Conservation (phyloP, 345 rosid species). For the Dipteronia sinensis region DNA sequence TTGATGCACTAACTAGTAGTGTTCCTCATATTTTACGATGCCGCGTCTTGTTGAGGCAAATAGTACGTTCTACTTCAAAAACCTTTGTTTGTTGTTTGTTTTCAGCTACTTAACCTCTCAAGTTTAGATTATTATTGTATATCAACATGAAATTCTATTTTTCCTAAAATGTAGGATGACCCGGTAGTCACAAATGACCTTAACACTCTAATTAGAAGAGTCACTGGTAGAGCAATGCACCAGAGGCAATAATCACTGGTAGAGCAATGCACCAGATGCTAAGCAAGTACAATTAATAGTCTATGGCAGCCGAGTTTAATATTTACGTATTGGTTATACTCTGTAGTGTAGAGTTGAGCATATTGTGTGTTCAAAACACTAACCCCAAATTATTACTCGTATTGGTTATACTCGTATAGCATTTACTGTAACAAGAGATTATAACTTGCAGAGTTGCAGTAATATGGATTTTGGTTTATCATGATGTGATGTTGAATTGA, state of each 20-base stretch:
- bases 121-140: neutral
- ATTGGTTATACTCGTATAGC: too few species aligned
- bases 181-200: neutral
- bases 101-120: neutral
- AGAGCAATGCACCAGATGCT: neutral
- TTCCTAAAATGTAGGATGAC: constrained; percentile 27
- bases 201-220: constrained; percentile 19
- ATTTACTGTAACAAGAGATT: neutral
- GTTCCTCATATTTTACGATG: constrained; percentile 27
- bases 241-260: too few species aligned
- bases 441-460: too few species aligned
- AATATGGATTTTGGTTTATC: neutral
- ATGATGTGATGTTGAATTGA: neutral
- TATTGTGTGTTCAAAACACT: too few species aligned
- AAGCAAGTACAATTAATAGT: neutral
- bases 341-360: too few species aligned
- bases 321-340: too few species aligned
- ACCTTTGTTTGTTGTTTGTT: neutral
- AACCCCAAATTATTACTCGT: too few species aligned
- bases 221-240: neutral
- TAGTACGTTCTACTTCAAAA: constrained; percentile 29
- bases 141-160: neutral
- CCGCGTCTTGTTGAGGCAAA: constrained; percentile 12
- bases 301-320: neutral
- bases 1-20: constrained; percentile 12